Evolutionary conservation across 176 grass and related monocot genomes (phyloP).

Genomic region (Hyparrhenia diplandra): DNA sequence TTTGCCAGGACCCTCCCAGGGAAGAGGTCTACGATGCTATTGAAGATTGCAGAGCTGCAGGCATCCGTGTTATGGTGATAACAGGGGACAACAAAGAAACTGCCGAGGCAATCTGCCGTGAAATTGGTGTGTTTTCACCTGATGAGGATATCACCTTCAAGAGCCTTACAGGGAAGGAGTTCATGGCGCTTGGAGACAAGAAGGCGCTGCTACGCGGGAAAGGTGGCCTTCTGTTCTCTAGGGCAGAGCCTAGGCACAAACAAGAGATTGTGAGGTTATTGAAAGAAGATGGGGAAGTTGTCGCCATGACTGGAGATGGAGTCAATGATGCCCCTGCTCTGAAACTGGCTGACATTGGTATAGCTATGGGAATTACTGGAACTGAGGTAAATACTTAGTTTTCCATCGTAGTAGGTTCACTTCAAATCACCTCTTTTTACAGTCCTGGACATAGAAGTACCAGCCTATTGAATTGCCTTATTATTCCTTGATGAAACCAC

Average conservation of each 20-base stretch:
- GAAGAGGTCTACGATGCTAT: conserved; percentile 88
- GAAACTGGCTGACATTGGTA: conserved; percentile 92
- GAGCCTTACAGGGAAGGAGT: conserved; percentile 81
- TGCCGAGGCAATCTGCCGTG: conserved; percentile 92
- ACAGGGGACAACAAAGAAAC: conserved; percentile 99
- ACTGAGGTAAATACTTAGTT: conserved; percentile 64
- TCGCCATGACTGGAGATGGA: conserved; percentile 99
- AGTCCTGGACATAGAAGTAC: background rate
- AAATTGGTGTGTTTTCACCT: conserved; percentile 82
- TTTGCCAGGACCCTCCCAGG: conserved; percentile 88
- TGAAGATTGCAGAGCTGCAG: conserved; percentile 94
- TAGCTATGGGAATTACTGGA: conserved; percentile 97
- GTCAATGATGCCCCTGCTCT: conserved; percentile 97
- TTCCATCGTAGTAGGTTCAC: background rate
- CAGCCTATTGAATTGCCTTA: background rate
- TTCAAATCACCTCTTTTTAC: background rate
- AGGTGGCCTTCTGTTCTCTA: conserved; percentile 88
- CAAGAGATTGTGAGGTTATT: conserved; percentile 94
- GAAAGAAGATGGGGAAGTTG: conserved; percentile 97
- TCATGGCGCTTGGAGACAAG: conserved; percentile 77
- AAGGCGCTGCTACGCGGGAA: conserved; percentile 58
- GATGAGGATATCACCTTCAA: conserved; percentile 74
- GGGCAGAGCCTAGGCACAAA: conserved; percentile 95
- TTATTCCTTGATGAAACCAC: background rate
- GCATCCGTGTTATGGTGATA: conserved; percentile 96